These are phyloP conservation scores for Jimgerdemannia lactiflua DNA, from an alignment of 192 early-diverging fungal species.

Conservation along the genomic window DNA sequence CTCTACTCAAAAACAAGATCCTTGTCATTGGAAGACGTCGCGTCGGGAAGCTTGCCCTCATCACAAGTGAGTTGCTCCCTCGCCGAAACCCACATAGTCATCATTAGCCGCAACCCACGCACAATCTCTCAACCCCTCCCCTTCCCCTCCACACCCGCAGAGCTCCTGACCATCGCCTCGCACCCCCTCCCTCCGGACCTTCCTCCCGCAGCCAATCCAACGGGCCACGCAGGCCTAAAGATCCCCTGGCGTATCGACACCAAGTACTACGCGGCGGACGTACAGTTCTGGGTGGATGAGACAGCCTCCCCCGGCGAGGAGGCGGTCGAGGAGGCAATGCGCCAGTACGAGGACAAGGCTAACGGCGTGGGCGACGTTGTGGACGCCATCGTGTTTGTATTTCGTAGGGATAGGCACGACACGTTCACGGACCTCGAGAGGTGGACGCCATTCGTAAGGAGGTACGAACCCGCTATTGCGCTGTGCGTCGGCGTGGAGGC, in stretches of 20 bases:
- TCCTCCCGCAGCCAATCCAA: background rate
- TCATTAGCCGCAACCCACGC: background rate
- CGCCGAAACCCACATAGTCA: background rate
- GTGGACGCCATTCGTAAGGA: conserved; percentile 54
- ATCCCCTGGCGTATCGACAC: conserved; percentile 35
- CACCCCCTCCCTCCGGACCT: background rate
- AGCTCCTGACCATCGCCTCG: background rate
- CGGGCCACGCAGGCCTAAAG: background rate
- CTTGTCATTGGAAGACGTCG: background rate
- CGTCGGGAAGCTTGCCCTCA: background rate
- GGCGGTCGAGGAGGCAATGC: conserved; percentile 21
- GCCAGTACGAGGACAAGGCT: conserved; percentile 27
- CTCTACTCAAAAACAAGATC: background rate
- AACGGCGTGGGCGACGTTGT: conserved; percentile 44
- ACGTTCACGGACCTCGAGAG: conserved; percentile 51
- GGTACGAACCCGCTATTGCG: conserved; percentile 48
- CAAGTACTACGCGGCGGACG: conserved; percentile 65
- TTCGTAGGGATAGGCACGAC: conserved; percentile 51
- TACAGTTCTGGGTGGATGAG: conserved; percentile 66
- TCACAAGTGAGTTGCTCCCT: background rate
- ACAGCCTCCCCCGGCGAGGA: conserved; percentile 21
- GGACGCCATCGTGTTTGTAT: conserved; percentile 65
- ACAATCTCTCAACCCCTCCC: background rate
- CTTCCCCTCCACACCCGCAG: background rate
- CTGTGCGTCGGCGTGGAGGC: conserved; percentile 44